Conservation (phyloP, 305 asterid genomes). For the Solanum hybrid region DNA sequence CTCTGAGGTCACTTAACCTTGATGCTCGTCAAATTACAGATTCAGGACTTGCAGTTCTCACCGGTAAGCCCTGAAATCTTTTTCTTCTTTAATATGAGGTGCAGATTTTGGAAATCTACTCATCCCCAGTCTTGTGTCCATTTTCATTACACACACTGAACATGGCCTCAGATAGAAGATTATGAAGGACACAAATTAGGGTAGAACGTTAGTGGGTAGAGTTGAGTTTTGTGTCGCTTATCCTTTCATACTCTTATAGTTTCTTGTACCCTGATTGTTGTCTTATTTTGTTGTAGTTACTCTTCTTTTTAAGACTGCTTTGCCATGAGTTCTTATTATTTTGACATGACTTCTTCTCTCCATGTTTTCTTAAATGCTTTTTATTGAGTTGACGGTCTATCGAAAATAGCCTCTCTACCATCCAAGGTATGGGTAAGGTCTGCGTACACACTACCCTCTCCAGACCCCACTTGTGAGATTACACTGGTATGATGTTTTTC, state of each 20-base stretch:
- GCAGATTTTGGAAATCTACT: background rate
- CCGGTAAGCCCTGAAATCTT: slow-evolving; percentile 7
- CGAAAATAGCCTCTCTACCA: background rate
- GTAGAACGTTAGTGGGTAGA: background rate
- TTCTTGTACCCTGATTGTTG: background rate
- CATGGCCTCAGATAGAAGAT: background rate
- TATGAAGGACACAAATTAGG: background rate
- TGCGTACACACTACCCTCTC: background rate
- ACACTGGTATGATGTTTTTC: background rate
- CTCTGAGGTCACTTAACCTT: slow-evolving; percentile 31
- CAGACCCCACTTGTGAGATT: background rate
- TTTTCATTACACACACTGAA: background rate
- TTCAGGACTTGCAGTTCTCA: slow-evolving; percentile 25
- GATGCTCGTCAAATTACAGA: slow-evolving; percentile 35
- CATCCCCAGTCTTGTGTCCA: background rate
- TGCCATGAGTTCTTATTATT: background rate
- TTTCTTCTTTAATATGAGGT: background rate
- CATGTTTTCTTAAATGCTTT: background rate
- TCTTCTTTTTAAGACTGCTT: background rate
- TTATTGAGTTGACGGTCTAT: background rate
- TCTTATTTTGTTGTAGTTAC: background rate
- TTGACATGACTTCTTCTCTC: background rate
- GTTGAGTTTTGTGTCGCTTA: background rate
- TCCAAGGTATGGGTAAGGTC: background rate
- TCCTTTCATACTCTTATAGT: background rate